Evolutionary conservation across 306 rosid species (phyloP).

Genomic region (Senna siamea): DNA sequence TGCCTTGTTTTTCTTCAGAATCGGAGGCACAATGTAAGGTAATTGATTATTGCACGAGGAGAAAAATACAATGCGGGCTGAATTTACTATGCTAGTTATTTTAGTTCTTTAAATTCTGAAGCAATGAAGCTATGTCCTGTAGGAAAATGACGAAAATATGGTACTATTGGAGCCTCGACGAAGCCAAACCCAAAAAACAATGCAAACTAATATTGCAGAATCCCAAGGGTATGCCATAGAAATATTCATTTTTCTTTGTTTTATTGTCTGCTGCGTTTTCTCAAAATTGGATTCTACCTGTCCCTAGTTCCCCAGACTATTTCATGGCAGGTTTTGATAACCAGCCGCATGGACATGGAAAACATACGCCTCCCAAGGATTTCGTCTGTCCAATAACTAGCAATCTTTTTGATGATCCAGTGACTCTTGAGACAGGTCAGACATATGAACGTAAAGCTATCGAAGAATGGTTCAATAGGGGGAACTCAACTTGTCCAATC

Average conservation of each 20-base stretch:
- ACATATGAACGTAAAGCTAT: conserved; percentile 90
- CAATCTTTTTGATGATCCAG: conserved; percentile 89
- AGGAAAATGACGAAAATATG: conserved; percentile 61
- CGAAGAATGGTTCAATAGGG: conserved; percentile 88
- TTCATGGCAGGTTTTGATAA: conserved; percentile 55
- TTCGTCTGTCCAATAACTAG: conserved; percentile 92
- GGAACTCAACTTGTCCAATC: conserved; percentile 83
- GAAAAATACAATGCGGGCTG: conserved; percentile 39
- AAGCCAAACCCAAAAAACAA: conserved; percentile 51
- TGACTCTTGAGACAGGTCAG: conserved; percentile 95
- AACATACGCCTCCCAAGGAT: conserved; percentile 74
- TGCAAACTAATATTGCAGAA: conserved; percentile 52
- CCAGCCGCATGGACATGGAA: conserved; percentile 46
- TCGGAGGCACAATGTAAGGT: conserved; percentile 75
- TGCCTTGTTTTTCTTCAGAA: conserved; percentile 53
- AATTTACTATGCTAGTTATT: conserved; percentile 49
- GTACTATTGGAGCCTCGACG: conserved; percentile 53
- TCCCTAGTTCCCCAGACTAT: conserved; percentile 52
- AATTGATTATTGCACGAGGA: conserved; percentile 51
- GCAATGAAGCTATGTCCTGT: conserved; percentile 44
- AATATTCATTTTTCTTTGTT: conserved; percentile 32
- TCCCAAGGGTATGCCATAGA: conserved; percentile 54
- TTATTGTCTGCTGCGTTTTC: conserved; percentile 32
- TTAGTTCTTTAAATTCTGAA: conserved; percentile 37
- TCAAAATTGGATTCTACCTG: conserved; percentile 47